Evolutionary conservation across 1,139 yeast species (phyloP), one percentile per base, ranked within the genome.

Genomic region (Yamadazyma kanchanaburiensis): DNA sequence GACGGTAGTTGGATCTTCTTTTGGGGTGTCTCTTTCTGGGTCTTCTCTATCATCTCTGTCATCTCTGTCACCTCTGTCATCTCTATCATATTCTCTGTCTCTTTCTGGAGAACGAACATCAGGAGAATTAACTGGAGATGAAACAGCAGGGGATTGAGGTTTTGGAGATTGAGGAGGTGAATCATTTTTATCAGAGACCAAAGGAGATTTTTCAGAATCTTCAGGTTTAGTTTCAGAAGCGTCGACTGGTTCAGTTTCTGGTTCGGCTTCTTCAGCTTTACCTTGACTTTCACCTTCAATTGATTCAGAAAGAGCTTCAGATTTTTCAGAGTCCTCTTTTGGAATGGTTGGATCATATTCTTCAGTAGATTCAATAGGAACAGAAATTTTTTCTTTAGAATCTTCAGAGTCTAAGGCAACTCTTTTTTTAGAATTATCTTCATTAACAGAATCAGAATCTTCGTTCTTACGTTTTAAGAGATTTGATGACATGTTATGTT

Each of bases 361-460:
- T 12, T 49, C 35, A n/a, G n/a, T n/a, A n/a, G n/a, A n/a, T n/a
- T n/a, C n/a, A n/a, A n/a, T n/a, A n/a, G n/a, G n/a, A n/a, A n/a
- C n/a, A n/a, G n/a, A n/a, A n/a, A n/a, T n/a, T n/a, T n/a, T n/a
- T n/a, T n/a, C n/a, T n/a, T n/a, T n/a, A n/a, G n/a, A n/a, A n/a
- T n/a, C n/a, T n/a, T n/a, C n/a, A n/a, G n/a, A 73, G 39, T 82
- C 88, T 45, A 83, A 67, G 1, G 94, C 91, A 6, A 81, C 82
- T 34, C 94, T 62, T 48, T 83, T 83, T 35, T 64, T 66, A 25
- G 60, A 43, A 35, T 55, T 62, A 36, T 63, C 70, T 12, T 47
- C 49, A n/a, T 45, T 49, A 2, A 55, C 39, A 11, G 52, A 46
- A 30, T 75, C 82, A 23, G 45, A 43, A 32, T 67, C 74, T 41